phyloP scores from a whole-genome alignment of 441 rosid genomes.

The Daphne laureola region DNA sequence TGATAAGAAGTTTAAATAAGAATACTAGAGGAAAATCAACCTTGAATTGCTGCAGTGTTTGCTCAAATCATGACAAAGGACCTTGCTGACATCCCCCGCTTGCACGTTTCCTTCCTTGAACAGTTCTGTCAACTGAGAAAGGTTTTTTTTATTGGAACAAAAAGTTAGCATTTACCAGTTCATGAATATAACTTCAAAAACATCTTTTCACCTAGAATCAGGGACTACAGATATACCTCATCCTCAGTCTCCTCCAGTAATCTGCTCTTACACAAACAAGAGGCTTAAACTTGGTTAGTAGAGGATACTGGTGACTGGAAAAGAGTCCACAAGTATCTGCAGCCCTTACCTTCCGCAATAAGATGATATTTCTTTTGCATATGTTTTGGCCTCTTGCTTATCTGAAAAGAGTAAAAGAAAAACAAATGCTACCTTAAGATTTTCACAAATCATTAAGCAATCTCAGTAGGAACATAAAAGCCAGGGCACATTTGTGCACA shows the following conservation, averaged over 20 bases:
- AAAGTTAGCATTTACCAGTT: constrained; percentile 5
- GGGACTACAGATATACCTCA: constrained; percentile 38
- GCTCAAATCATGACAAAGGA: constrained; percentile 76
- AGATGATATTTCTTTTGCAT: constrained; percentile 77
- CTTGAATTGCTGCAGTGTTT: constrained; percentile 57
- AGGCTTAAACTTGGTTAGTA: constrained; percentile 16
- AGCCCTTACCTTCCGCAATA: constrained; percentile 84
- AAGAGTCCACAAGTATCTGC: constrained; percentile 11
- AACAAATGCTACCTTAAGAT: neutral
- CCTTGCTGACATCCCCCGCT: constrained; percentile 62
- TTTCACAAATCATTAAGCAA: too few relatives aligned
- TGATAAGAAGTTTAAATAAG: too few relatives aligned
- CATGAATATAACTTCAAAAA: constrained; percentile 9
- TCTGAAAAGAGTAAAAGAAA: constrained; percentile 33
- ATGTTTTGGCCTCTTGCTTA: constrained; percentile 82
- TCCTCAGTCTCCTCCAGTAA: constrained; percentile 90
- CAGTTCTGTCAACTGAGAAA: constrained; percentile 52
- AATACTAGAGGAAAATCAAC: constrained; percentile 18
- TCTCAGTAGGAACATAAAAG: too few relatives aligned
- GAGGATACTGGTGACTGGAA: constrained; percentile 3
- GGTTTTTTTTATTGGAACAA: constrained; percentile 4
- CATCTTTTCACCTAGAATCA: neutral
- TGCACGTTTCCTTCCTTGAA: constrained; percentile 66
- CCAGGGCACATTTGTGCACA: too few relatives aligned
- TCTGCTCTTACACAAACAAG: constrained; percentile 31